phyloP scores from a whole-genome alignment of 2,329 filamentous ascomycete species.

The Aureobasidium sp. region DNA sequence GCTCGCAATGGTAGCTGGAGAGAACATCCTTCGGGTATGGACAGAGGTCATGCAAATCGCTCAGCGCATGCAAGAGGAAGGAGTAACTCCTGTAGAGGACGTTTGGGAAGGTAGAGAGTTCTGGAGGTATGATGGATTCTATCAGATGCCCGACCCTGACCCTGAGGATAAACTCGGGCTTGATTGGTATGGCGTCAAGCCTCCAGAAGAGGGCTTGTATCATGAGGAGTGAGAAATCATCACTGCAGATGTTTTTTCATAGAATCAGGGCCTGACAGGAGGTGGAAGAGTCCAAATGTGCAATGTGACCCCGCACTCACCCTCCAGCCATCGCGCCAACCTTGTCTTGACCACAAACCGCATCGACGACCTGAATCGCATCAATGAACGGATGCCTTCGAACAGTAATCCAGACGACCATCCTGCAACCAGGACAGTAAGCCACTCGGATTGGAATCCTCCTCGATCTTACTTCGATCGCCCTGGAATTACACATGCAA shows the following conservation, averaged over 20 bases:
- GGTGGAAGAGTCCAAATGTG: not conserved
- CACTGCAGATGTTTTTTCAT: not conserved
- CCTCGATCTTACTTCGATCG: too few relatives aligned
- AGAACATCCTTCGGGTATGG: conserved; percentile 34
- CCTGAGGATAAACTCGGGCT: conserved; percentile 27
- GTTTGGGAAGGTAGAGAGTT: conserved; percentile 29
- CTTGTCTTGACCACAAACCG: not conserved
- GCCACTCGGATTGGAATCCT: too few relatives aligned
- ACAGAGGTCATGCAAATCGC: conserved; percentile 17
- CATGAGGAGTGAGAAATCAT: not conserved
- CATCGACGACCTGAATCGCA: not conserved
- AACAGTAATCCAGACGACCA: not conserved
- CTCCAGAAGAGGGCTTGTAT: conserved; percentile 21
- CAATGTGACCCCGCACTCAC: not conserved
- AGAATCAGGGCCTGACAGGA: too few relatives aligned
- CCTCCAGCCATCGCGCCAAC: not conserved
- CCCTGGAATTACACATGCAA: too few relatives aligned
- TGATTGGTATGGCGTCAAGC: conserved; percentile 25
- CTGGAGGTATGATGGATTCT: conserved; percentile 28
- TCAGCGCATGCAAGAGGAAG: conserved; percentile 26
- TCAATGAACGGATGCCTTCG: not conserved
- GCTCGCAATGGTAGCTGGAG: conserved; percentile 29
- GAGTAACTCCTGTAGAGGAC: conserved; percentile 29
- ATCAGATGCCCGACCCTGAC: conserved; percentile 29
- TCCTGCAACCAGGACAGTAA: not conserved